Evolutionary conservation across 768 basidiomycete species (phyloP).

Genomic region (Neoboletus subvelutipes): DNA sequence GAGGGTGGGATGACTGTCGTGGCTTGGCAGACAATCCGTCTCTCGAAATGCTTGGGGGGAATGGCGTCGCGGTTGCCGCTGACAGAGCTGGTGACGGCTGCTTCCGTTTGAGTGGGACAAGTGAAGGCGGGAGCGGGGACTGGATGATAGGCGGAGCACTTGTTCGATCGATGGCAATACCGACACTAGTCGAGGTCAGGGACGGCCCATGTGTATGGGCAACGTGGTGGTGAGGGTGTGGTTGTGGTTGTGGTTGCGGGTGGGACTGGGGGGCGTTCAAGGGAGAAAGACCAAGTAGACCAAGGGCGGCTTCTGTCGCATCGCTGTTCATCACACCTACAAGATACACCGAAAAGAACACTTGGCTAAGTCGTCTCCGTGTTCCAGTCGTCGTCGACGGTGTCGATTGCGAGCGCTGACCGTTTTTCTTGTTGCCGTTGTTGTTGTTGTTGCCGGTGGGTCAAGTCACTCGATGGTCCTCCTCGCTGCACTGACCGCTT

Average conservation of each 20-base stretch:
- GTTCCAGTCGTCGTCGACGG: constrained; percentile 7
- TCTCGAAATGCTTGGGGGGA: background rate
- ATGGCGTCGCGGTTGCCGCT: constrained; percentile 9
- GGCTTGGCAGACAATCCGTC: constrained; percentile 16
- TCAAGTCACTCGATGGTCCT: constrained; percentile 3
- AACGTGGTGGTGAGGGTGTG: constrained; percentile 27
- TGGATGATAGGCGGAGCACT: constrained; percentile 22
- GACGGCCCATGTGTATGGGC: constrained; percentile 26
- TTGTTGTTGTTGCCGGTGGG: background rate
- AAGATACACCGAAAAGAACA: constrained; percentile 8
- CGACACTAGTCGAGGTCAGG: constrained; percentile 25
- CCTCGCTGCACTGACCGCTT: constrained; percentile 7
- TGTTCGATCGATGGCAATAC: constrained; percentile 27
- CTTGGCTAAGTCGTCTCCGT: constrained; percentile 4
- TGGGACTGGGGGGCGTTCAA: constrained; percentile 33
- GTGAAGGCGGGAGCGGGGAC: constrained; percentile 22
- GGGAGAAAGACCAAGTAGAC: constrained; percentile 51
- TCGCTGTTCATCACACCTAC: constrained; percentile 46
- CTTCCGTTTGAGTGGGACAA: constrained; percentile 45
- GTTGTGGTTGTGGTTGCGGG: constrained; percentile 27
- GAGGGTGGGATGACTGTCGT: constrained; percentile 18
- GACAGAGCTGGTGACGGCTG: constrained; percentile 27
- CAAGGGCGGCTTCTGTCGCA: constrained; percentile 60
- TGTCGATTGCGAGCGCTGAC: constrained; percentile 15
- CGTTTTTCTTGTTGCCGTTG: constrained; percentile 20